Base-by-base conservation (phyloP, 2,329 filamentous ascomycete species). In the Penicillium carneum region DNA sequence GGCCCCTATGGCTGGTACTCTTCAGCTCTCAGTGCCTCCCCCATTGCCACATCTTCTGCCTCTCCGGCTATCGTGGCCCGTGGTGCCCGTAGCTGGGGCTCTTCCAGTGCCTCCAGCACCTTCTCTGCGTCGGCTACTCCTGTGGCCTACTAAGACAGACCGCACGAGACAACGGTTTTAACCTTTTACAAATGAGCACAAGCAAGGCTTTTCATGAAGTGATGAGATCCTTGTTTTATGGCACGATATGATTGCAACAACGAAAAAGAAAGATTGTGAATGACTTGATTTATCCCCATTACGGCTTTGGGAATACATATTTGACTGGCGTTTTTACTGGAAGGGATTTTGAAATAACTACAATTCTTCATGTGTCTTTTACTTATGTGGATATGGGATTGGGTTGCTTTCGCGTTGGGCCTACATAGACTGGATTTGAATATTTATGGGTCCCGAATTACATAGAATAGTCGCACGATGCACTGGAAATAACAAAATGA, bases 371-470 rank as follows among this genome's bases (percentile, higher is more conserved):
- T 58, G 49, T 63, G 45, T 63, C 47, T 64, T 53, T 52, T 57
- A 50, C 43, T 60, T 52, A 54, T 53, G 39, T 56, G 46, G 49
- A 59, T 29, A 59, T 66, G 57, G 49, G 57, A 29, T 52, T 59
- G 43, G 54, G 39, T 42, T 34, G 51, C 58, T 51, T 61, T 58
- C 11, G 33, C 20, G 33, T 42, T 50, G 55, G 42, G 26, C 43
- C 46, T 47, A 53, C 47, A 57, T 63, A 69, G 66, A 68, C 49
- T 69, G 66, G 38, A 56, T 47, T 57, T 61, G 55, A 60, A 60
- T 51, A 57, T 53, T 59, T 38, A 43, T 33, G 34, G 57, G 20
- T 5, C 29, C 59, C 11, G 12, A 46, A 48, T 61, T 59, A 57
- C 45, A 57, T 64, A 64, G 57, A 66, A 54, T 45, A 46, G 45